Evolutionary conservation across 2,329 filamentous ascomycete genomes (phyloP).

Genomic region (Cadophora luteo-olivacea): DNA sequence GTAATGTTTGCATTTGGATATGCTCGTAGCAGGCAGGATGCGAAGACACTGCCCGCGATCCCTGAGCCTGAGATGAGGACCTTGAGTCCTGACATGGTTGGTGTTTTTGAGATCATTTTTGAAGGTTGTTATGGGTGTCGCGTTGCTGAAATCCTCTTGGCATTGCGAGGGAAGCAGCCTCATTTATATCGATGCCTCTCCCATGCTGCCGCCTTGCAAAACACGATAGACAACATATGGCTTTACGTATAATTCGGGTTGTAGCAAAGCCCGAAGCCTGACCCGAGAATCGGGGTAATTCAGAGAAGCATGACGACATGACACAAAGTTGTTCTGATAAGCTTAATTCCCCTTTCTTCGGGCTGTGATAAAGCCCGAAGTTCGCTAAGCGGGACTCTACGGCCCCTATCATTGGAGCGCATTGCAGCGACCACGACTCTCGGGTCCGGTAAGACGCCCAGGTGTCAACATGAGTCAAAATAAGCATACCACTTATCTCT

Average conservation of each 20-base stretch:
- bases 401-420: background rate
- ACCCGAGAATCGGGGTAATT: background rate
- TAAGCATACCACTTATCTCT: background rate
- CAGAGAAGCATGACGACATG: background rate
- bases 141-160: background rate
- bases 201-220: background rate
- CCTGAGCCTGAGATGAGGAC: conserved; percentile 47
- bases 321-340: background rate
- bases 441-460: background rate
- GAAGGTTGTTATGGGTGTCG: background rate
- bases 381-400: background rate
- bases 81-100: conserved; percentile 30
- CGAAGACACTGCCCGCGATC: conserved; percentile 51
- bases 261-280: background rate
- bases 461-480: background rate
- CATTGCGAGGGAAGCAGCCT: background rate
- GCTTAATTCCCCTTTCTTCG: background rate
- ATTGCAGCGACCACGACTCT: background rate
- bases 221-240: background rate
- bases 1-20: conserved; percentile 47
- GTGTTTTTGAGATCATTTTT: background rate
- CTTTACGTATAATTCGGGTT: background rate
- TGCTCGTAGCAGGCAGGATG: conserved; percentile 53
- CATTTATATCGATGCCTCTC: background rate
- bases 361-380: background rate